Percentiles rank a stretch among this genome's conserved stretches.
Evolutionary conservation across 805 yeast genomes (phyloP).

Genomic region (Vanderwaltozyma verrucispora): DNA sequence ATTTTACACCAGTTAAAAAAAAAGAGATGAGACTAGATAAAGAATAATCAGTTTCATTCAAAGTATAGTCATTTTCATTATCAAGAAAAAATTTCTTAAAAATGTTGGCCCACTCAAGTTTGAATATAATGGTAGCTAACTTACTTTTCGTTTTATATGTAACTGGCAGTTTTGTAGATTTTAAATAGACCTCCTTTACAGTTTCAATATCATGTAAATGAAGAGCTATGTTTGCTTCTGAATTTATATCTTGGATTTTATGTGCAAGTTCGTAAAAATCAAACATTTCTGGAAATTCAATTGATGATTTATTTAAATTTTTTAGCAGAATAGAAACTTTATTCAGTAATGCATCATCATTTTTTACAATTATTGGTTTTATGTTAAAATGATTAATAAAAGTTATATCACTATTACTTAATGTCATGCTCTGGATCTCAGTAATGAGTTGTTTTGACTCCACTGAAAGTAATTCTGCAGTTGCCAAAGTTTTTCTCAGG

Average conservation of each 20-base stretch:
- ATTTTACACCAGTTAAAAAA: constrained; percentile 14
- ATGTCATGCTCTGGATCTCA: not conserved
- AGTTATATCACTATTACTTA: not conserved
- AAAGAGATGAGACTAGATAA: constrained; percentile 6
- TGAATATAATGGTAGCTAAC: constrained; percentile 3
- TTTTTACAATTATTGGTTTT: constrained; percentile 1
- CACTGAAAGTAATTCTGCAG: not conserved
- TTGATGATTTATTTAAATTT: constrained; percentile 2
- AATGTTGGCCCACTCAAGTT: constrained; percentile 17
- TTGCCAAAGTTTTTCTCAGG: too few species aligned
- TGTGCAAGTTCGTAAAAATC: constrained; percentile 3
- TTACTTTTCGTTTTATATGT: not conserved
- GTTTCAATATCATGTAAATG: constrained; percentile 2
- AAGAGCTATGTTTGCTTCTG: constrained; percentile 2
- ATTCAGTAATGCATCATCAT: constrained; percentile 1
- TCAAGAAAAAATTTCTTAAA: constrained; percentile 10
- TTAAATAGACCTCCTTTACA: constrained; percentile 5
- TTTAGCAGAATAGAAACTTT: constrained; percentile 2
- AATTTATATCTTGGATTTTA: constrained; percentile 4
- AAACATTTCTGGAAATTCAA: constrained; percentile 10
- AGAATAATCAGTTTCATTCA: too few species aligned
- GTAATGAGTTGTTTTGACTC: not conserved
- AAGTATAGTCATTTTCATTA: too few species aligned
- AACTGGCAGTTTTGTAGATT: constrained; percentile 9
- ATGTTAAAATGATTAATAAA: constrained; percentile 6